Conservation (phyloP, 352 stramenopile species). For the Plasmopara muralis region DNA sequence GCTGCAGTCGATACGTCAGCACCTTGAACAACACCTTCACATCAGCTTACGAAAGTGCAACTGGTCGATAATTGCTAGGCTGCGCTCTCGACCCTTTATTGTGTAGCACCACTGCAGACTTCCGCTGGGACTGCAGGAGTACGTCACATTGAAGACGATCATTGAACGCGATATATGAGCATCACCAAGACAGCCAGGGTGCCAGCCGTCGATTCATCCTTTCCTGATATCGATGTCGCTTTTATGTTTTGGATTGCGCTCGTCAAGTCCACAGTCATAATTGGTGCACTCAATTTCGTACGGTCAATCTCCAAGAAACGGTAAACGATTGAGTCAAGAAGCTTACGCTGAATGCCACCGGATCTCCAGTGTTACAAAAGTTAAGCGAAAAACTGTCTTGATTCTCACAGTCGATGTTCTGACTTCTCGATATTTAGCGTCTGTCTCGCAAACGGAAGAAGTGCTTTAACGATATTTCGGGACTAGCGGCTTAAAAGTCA, state of each 20-base stretch:
- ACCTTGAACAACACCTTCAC: not conserved
- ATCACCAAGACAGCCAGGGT: not conserved
- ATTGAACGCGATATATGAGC: not conserved
- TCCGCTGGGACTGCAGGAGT: not conserved
- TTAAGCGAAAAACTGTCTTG: not conserved
- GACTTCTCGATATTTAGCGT: too few species aligned
- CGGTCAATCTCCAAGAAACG: not conserved
- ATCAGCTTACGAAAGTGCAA: not conserved
- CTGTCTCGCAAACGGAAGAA: too few species aligned
- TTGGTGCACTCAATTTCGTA: not conserved
- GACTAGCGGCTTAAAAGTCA: not conserved
- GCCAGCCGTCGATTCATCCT: not conserved
- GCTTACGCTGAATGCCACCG: not conserved
- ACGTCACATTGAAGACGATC: not conserved
- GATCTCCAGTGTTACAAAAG: not conserved
- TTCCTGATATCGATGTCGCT: not conserved
- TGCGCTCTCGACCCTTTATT: not conserved
- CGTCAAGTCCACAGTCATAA: not conserved
- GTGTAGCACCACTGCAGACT: not conserved
- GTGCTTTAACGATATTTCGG: not conserved
- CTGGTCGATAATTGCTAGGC: not conserved
- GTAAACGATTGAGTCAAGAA: not conserved
- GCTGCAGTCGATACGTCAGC: not conserved
- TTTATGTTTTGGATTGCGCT: not conserved
- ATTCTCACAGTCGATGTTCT: not conserved